Evolutionary conservation across 2,329 filamentous ascomycete species (phyloP).

Genomic region (Phialophora verrucosa): DNA sequence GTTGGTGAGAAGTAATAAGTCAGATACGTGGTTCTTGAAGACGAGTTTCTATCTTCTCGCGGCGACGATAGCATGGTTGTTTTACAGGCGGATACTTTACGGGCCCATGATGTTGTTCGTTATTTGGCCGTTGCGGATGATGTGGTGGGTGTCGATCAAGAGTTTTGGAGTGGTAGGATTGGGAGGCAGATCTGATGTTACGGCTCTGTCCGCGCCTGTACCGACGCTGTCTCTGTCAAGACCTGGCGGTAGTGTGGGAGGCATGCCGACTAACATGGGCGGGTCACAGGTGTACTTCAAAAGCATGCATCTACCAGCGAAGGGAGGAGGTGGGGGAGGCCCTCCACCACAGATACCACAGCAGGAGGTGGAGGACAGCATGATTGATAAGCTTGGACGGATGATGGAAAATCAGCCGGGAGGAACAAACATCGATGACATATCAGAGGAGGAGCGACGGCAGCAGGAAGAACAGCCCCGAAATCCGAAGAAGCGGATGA

Average conservation of each 20-base stretch:
- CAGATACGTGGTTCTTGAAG: constrained; percentile 96
- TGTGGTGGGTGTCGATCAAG: constrained; percentile 65
- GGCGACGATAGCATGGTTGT: constrained; percentile 78
- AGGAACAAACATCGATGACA: constrained; percentile 44
- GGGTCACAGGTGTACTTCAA: constrained; percentile 19
- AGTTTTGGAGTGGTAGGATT: constrained; percentile 51
- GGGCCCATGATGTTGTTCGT: constrained; percentile 90
- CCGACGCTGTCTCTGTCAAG: constrained; percentile 31
- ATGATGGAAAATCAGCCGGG: constrained; percentile 44
- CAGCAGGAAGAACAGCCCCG: constrained; percentile 48
- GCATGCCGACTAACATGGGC: constrained; percentile 30
- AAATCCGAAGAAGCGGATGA: constrained; percentile 58
- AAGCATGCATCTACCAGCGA: constrained; percentile 34
- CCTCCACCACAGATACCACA: constrained; percentile 37
- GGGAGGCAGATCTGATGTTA: constrained; percentile 24
- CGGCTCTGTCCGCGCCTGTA: constrained; percentile 8
- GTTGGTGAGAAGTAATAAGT: constrained; percentile 86
- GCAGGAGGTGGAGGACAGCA: constrained; percentile 41
- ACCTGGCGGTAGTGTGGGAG: constrained; percentile 22
- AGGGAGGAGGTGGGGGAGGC: constrained; percentile 54
- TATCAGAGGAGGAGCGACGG: constrained; percentile 46
- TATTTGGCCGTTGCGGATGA: constrained; percentile 76
- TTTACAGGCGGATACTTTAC: constrained; percentile 84
- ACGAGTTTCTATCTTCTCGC: constrained; percentile 83
- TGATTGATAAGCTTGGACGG: constrained; percentile 51